Conservation (phyloP, 2,329 filamentous ascomycete genomes). For the Fusarium verticillioides region DNA sequence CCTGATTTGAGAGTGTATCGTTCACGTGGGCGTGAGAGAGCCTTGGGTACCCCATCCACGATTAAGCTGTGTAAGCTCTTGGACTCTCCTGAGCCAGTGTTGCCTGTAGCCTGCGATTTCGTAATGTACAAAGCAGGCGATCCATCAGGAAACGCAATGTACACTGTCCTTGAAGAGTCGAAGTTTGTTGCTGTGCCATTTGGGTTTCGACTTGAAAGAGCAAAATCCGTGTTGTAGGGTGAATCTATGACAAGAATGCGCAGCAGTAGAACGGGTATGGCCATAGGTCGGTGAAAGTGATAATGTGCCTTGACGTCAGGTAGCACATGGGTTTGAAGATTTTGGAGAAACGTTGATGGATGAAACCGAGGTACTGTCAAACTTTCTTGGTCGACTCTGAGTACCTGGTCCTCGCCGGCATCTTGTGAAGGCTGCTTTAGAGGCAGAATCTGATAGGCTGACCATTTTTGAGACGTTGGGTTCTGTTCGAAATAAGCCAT, state of each 20-base stretch:
- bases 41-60: conserved; percentile 83
- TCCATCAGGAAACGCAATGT: conserved; percentile 84
- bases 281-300: conserved; percentile 77
- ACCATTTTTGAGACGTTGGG: conserved; percentile 72
- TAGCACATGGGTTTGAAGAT: conserved; percentile 77
- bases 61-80: conserved; percentile 76
- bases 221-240: conserved; percentile 75
- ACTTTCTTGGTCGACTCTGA: conserved; percentile 57
- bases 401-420: conserved; percentile 54
- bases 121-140: conserved; percentile 79
- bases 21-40: conserved; percentile 78
- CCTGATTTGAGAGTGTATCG: conserved; percentile 77
- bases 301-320: conserved; percentile 88
- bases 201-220: conserved; percentile 50
- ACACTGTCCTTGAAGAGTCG: conserved; percentile 78
- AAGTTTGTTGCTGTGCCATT: conserved; percentile 57
- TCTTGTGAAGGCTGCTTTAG: conserved; percentile 55
- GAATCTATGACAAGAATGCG: conserved; percentile 84
- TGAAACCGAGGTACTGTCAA: conserved; percentile 77
- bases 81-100: conserved; percentile 61
- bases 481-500: conserved; percentile 74
- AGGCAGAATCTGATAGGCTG: conserved; percentile 68
- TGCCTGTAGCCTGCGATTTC: conserved; percentile 58
- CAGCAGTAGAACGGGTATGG: conserved; percentile 77
- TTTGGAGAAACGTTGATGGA: conserved; percentile 80